Evolutionary conservation across 768 basidiomycete genomes (phyloP).

Genomic region (Naematelia aurantialba): DNA sequence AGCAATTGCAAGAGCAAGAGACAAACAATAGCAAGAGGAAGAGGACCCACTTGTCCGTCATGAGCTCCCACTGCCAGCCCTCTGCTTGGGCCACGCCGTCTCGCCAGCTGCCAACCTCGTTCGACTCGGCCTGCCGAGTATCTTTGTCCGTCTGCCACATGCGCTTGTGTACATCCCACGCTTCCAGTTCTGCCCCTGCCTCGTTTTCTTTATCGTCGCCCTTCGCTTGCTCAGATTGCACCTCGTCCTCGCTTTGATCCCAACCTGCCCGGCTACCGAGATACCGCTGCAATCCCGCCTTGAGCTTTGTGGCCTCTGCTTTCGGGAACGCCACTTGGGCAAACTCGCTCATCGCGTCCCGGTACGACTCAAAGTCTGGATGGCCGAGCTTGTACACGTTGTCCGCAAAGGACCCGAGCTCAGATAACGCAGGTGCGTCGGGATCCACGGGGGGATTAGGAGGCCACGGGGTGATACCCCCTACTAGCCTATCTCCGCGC

Average conservation of each 20-base stretch:
- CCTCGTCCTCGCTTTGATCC: too few species aligned
- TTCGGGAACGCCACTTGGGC: slow-evolving; percentile 25
- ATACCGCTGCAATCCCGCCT: slow-evolving; percentile 17
- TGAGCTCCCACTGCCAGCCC: slow-evolving; percentile 44
- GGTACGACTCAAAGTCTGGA: slow-evolving; percentile 8
- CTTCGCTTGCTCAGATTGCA: too few species aligned
- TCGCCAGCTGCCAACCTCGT: slow-evolving; percentile 34
- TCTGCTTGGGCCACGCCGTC: slow-evolving; percentile 28
- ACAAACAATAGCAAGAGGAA: neutral
- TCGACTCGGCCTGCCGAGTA: slow-evolving; percentile 4
- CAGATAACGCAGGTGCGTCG: slow-evolving; percentile 18
- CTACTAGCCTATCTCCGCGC: slow-evolving; percentile 13
- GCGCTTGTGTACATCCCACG: slow-evolving; percentile 29
- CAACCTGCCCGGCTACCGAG: neutral
- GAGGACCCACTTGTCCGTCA: slow-evolving; percentile 41
- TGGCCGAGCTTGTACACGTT: slow-evolving; percentile 34
- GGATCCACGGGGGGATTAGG: slow-evolving; percentile 17
- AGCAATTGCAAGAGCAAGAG: neutral
- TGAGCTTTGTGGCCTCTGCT: slow-evolving; percentile 8
- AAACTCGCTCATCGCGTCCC: slow-evolving; percentile 20
- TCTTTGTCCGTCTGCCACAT: slow-evolving; percentile 48
- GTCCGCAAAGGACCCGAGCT: slow-evolving; percentile 36
- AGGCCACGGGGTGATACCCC: slow-evolving; percentile 28
- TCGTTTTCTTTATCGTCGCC: too few species aligned
- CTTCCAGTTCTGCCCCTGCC: neutral